A percentile compares a stretch with the other conserved stretches of the same genome.
phyloP scores from a whole-genome alignment of 139 green algal genomes.

The Diplosphaera chodatii region DNA sequence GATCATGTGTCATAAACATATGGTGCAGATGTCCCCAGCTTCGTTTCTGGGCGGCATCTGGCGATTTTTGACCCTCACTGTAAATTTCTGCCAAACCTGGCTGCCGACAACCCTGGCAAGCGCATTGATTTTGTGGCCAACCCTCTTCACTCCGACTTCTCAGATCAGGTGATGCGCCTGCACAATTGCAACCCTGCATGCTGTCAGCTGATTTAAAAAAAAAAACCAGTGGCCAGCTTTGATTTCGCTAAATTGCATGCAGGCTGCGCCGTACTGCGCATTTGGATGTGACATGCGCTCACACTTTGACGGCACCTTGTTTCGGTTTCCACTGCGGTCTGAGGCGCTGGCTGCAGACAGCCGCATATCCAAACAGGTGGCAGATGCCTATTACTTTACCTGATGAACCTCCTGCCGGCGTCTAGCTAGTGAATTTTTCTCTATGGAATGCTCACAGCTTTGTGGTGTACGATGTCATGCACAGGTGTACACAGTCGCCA shows the following conservation, averaged over 20 bases:
- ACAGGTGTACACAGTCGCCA: conserved; percentile 49
- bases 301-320: conserved; percentile 55
- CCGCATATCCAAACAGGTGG: conserved; percentile 63
- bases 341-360: conserved; percentile 30
- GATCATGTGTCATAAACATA: too few species aligned
- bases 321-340: conserved; percentile 62
- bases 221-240: too few species aligned
- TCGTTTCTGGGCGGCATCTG: conserved; percentile 51
- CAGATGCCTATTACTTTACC: too few species aligned
- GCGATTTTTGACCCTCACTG: conserved; percentile 75
- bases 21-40: conserved; percentile 51
- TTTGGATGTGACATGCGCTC: conserved; percentile 42
- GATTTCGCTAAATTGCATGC: neutral
- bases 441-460: too few species aligned
- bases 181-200: too few species aligned
- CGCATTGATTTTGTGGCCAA: conserved; percentile 58
- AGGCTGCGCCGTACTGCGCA: conserved; percentile 7
- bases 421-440: too few species aligned
- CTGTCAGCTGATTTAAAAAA: too few species aligned
- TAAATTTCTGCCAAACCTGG: conserved; percentile 14
- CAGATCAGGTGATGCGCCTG: conserved; percentile 54
- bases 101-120: conserved; percentile 53
- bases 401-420: too few species aligned
- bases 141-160: conserved; percentile 4
- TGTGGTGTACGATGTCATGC: too few species aligned